phyloP scores from a whole-genome alignment of 306 rosid genomes.

The Castanea sativa region DNA sequence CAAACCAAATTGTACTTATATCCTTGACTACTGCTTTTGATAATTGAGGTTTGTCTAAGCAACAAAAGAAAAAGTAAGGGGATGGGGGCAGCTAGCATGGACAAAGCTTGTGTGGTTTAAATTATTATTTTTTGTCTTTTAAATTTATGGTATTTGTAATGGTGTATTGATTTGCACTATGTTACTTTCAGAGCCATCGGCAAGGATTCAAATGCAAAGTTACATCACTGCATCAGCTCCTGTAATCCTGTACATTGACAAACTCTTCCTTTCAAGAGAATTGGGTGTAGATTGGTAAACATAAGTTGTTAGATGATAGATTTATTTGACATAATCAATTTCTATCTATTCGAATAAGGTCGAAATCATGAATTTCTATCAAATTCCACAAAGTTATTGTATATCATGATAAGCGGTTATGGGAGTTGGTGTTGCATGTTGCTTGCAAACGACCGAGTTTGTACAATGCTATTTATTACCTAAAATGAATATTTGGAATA shows the following conservation, averaged over 20 bases:
- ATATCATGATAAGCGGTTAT: background rate
- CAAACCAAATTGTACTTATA: background rate
- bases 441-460: background rate
- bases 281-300: slow-evolving; percentile 86
- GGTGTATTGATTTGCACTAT: slow-evolving; percentile 1
- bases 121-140: slow-evolving; percentile 1
- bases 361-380: background rate
- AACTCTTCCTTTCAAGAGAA: slow-evolving; percentile 68
- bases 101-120: slow-evolving; percentile 2
- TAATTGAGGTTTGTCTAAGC: background rate
- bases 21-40: background rate
- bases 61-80: background rate
- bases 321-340: background rate
- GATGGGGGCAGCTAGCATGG: background rate
- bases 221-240: slow-evolving; percentile 60
- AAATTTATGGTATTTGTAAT: background rate
- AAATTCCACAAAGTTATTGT: background rate
- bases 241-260: slow-evolving; percentile 64
- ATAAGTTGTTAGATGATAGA: slow-evolving; percentile 19
- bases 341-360: background rate
- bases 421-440: background rate
- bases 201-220: slow-evolving; percentile 69
- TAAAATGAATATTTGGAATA: background rate
- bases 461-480: background rate
- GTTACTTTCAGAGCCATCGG: slow-evolving; percentile 60